Conservation (phyloP, 176 grass and related monocot species). For the bread wheat (Triticum aestivum) region DNA sequence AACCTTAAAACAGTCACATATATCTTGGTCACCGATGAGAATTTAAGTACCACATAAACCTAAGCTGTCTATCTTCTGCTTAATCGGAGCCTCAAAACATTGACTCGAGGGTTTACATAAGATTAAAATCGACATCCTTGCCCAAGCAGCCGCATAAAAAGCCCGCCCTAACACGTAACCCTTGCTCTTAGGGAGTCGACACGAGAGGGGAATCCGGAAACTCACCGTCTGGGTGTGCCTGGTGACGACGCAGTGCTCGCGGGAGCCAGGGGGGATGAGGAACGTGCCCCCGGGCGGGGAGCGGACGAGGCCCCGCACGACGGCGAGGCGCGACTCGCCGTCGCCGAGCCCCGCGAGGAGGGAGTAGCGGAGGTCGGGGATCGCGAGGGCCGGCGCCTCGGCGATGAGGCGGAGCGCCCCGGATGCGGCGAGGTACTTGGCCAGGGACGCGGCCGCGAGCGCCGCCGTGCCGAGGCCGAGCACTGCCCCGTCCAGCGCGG, state of each 20-base stretch:
- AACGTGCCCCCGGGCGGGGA: conserved; percentile 16
- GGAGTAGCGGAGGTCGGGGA: conserved; percentile 55
- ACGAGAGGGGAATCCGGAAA: neutral
- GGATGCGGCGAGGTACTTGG: conserved; percentile 67
- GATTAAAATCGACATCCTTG: neutral
- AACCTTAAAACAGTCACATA: neutral
- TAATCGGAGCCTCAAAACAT: neutral
- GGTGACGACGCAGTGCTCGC: conserved; percentile 55
- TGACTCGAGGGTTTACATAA: neutral
- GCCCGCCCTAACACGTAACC: conserved; percentile 6
- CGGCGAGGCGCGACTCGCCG: conserved; percentile 30
- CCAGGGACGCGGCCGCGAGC: conserved; percentile 57
- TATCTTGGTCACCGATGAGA: neutral
- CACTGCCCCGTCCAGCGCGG: conserved; percentile 76
- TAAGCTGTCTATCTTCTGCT: neutral
- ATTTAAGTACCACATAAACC: neutral
- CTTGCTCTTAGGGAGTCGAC: neutral
- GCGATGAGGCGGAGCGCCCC: conserved; percentile 63
- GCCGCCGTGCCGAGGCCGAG: conserved; percentile 66
- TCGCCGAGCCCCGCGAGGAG: conserved; percentile 31
- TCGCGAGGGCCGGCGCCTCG: conserved; percentile 40
- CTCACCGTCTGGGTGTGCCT: conserved; percentile 73
- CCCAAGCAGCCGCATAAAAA: neutral
- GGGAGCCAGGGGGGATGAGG: conserved; percentile 52
- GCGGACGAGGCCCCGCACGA: conserved; percentile 67